Base-by-base conservation (phyloP, 1,284 basidiomycete genomes). In the Ceratorhiza oryzae-sativae region DNA sequence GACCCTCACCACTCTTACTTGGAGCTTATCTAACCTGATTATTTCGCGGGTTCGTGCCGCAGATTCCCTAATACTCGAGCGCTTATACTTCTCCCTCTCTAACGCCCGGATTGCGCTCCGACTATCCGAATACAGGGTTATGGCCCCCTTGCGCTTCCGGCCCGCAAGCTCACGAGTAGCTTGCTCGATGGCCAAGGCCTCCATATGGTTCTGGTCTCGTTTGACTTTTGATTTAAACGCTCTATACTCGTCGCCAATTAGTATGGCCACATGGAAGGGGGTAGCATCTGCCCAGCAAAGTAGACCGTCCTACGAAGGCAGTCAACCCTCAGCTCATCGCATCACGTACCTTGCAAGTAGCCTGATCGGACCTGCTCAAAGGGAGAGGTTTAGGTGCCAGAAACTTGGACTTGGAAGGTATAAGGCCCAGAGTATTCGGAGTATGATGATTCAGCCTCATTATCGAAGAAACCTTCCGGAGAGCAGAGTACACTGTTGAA, bases 231-330 rank as follows among this genome's bases (percentile, higher is more conserved):
- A 20, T 0, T 3, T 10, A 51, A 53, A 65, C n/a, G 18, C 10
- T 3, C 49, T 48, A 41, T 65, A 65, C 20, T n/a, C 10, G 4
- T 53, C 48, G 0, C 48, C 62, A 13, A 65, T 34, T 0, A 65
- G 6, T 13, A 65, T 30, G 1, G 62, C 62, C 1, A 25, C 27
- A 4, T 20, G 48, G 8, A 3, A 10, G 20, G 62, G 45, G 12
- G 62, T 20, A 1, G 62, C 48, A 10, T 65, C 62, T 9, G 51
- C 46, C 62, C 62, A 65, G 25, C 62, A 65, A 6, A 6, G 36
- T 39, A 39, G 36, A 6, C 36, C 36, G 36, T 39, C 13, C n/a
- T n/a, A n/a, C n/a, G n/a, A n/a, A n/a, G n/a, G n/a, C n/a, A n/a
- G n/a, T n/a, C n/a, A n/a, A n/a, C n/a, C n/a, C n/a, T n/a, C n/a